Evolutionary conservation across 768 basidiomycete species (phyloP), one percentile per base, ranked within the genome.

Genomic region (Hericium rajendrae): DNA sequence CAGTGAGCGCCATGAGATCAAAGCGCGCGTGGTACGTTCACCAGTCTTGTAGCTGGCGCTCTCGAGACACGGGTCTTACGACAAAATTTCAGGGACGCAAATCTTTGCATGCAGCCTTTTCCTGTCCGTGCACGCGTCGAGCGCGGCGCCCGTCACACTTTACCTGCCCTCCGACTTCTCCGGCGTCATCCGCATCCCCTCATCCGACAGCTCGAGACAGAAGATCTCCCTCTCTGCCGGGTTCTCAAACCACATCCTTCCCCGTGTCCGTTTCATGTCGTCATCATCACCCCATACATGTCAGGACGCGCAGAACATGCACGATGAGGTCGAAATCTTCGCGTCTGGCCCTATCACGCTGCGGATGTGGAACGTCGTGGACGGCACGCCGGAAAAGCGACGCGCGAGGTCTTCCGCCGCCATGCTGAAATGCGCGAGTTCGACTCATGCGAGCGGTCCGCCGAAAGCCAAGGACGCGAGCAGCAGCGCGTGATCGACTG

Each of bases 101-200:
- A 54, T 70, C 68, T 38, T 62, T 65, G 49, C 69, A 68, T 53
- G 63, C 69, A 5, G 67, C 70, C 18, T 67, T 63, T 54, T 60
- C 38, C 76, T 90, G 51, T 82, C 86, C 67, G 73, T 91, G 38
- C 77, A 77, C 60, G 83, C 80, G 16, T 72, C 76, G n/a, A 70
- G 74, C 22, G 55, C 56, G 51, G 85, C 88, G 41, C 79, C 87
- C 63, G 78, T 90, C 32, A 88, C 83, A 5, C 70, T 90, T 58
- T 90, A 83, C 82, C 74, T 91, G 18, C 88, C 88, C 13, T 88
- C 86, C 38, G 87, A 91, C 65, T 90, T 90, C 71, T 79, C 74
- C 56, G 88, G 88, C 22, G 78, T 73, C 39, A 86, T 91, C 40
- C 78, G 76, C 63, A 70, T 79, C 62, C 70, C 76, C 13, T 28